Evolutionary conservation across 2,329 filamentous ascomycete species (phyloP).

Genomic region (Ilyonectria destructans): DNA sequence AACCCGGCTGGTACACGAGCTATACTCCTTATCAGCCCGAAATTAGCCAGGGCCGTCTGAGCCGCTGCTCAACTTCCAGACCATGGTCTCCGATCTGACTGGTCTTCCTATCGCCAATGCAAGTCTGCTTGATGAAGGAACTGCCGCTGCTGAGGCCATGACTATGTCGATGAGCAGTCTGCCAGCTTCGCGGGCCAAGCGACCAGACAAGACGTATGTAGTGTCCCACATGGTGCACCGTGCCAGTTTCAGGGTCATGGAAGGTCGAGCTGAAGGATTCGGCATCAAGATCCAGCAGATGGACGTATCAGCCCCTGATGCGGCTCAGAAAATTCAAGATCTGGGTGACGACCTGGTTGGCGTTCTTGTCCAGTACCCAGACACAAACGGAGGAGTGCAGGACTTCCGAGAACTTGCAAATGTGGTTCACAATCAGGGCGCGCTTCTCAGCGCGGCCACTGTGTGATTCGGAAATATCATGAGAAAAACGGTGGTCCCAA

Average conservation of each 20-base stretch:
- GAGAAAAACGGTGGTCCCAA: slow-evolving; percentile 65
- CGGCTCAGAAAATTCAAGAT: slow-evolving; percentile 76
- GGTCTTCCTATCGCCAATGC: slow-evolving; percentile 91
- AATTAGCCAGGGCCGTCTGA: slow-evolving; percentile 95
- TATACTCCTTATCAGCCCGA: slow-evolving; percentile 98
- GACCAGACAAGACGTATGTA: slow-evolving; percentile 84
- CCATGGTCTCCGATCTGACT: slow-evolving; percentile 90
- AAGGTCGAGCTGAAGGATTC: slow-evolving; percentile 59
- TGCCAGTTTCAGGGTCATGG: slow-evolving; percentile 74
- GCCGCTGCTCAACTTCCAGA: slow-evolving; percentile 77
- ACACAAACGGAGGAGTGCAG: slow-evolving; percentile 86
- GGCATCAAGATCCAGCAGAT: slow-evolving; percentile 84
- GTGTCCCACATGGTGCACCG: slow-evolving; percentile 85
- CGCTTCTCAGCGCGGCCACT: slow-evolving; percentile 88
- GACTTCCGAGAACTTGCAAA: slow-evolving; percentile 84
- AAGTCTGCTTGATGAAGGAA: slow-evolving; percentile 91
- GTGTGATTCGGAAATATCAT: slow-evolving; percentile 89
- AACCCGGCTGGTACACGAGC: slow-evolving; percentile 98
- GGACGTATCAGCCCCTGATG: slow-evolving; percentile 78
- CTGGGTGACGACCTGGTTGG: slow-evolving; percentile 88
- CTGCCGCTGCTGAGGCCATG: slow-evolving; percentile 96
- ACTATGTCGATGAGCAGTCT: slow-evolving; percentile 89
- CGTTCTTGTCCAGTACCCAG: slow-evolving; percentile 95
- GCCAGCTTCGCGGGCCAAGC: slow-evolving; percentile 80
- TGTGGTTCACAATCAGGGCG: slow-evolving; percentile 82